These are phyloP conservation scores for Fusarium sp. DNA, from an alignment of 2,329 filamentous ascomycete genomes.

Conservation along the genomic window DNA sequence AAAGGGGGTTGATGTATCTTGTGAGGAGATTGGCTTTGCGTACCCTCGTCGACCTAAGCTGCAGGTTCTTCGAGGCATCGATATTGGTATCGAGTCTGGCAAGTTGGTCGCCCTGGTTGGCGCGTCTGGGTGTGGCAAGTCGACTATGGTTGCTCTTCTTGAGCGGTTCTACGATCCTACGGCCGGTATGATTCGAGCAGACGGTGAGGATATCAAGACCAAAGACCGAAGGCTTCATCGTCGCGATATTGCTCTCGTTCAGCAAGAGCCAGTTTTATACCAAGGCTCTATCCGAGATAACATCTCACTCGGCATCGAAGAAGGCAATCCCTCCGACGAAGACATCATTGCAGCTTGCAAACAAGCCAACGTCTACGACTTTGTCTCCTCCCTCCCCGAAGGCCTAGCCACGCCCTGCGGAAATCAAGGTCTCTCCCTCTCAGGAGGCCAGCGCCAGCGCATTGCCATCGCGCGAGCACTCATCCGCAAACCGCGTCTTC, in stretches of 20 bases:
- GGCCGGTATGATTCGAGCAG: constrained; percentile 49
- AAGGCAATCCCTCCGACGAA: constrained; percentile 51
- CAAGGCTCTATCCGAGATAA: constrained; percentile 71
- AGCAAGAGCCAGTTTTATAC: constrained; percentile 60
- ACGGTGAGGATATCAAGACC: constrained; percentile 51
- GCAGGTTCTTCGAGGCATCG: constrained; percentile 57
- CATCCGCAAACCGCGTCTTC: constrained; percentile 75
- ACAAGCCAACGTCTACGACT: constrained; percentile 70
- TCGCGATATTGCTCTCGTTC: constrained; percentile 57
- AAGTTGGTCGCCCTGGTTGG: constrained; percentile 71
- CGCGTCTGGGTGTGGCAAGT: constrained; percentile 73
- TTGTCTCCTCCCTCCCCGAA: constrained; percentile 69
- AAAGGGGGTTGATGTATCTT: constrained; percentile 59
- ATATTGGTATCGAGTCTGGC: constrained; percentile 60
- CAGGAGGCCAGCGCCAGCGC: constrained; percentile 81
- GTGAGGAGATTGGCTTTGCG: constrained; percentile 69
- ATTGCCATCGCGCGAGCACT: constrained; percentile 82
- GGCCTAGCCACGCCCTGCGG: constrained; percentile 77
- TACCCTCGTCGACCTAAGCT: constrained; percentile 64
- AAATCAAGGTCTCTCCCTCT: constrained; percentile 77
- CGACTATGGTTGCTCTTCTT: constrained; percentile 69
- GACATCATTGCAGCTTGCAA: constrained; percentile 66
- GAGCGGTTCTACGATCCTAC: constrained; percentile 62
- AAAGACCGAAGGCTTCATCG: constrained; percentile 53
- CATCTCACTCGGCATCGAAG: constrained; percentile 64